Conservation (phyloP, 352 stramenopile species). For the Blastocystis sp. region DNA sequence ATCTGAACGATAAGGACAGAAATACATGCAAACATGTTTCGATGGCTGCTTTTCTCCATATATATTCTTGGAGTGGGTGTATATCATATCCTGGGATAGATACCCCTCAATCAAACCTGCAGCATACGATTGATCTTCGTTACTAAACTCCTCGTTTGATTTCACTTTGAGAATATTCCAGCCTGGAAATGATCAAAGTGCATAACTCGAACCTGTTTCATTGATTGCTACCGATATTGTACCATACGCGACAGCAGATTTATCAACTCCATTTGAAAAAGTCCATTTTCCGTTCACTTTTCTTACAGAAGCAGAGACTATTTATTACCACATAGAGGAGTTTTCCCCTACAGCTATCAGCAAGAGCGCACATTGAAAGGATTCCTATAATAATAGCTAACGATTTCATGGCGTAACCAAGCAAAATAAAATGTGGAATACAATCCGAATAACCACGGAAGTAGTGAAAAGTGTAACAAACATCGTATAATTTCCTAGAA, state of each 20-base stretch:
- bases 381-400: not conserved
- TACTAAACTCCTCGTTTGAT: conserved; percentile 62
- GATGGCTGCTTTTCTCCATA: conserved; percentile 67
- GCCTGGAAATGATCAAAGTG: not conserved
- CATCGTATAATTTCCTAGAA: not conserved
- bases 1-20: not conserved
- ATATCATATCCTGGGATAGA: conserved; percentile 70
- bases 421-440: not conserved
- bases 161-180: conserved; percentile 52
- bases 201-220: not conserved
- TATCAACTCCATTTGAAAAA: not conserved
- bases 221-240: conserved; percentile 1
- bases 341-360: not conserved
- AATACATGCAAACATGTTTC: conserved; percentile 41
- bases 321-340: not conserved
- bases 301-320: conserved; percentile 25
- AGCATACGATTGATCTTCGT: conserved; percentile 65
- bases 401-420: conserved; percentile 22
- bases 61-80: conserved; percentile 69
- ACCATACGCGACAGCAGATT: not conserved
- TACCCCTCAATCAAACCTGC: conserved; percentile 69
- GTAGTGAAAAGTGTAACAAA: not conserved
- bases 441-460: not conserved
- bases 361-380: not conserved
- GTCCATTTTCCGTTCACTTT: conserved; percentile 4